phyloP scores from a whole-genome alignment of 139 green algal species.

The Tetraselmis striata region DNA sequence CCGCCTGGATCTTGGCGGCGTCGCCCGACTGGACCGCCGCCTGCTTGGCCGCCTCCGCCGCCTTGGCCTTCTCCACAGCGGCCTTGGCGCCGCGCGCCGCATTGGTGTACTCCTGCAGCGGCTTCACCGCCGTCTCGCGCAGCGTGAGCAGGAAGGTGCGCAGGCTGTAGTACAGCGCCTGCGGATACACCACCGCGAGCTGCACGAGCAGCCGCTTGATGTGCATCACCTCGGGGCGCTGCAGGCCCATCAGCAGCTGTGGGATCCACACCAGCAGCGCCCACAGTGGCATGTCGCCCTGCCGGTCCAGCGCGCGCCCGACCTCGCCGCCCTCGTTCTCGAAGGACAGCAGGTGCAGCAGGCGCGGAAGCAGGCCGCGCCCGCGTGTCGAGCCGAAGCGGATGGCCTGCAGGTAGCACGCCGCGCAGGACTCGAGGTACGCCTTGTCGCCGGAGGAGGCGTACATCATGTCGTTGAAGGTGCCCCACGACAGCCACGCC shows the following conservation, averaged over 20 bases:
- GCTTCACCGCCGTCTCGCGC: conserved; percentile 53
- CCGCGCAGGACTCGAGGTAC: conserved; percentile 80
- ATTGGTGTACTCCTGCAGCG: conserved; percentile 28
- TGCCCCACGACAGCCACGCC: conserved; percentile 87
- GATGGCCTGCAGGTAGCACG: conserved; percentile 67
- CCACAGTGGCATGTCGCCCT: conserved; percentile 62
- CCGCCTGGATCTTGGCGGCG: neutral
- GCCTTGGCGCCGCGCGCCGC: conserved; percentile 9
- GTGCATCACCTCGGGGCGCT: conserved; percentile 62
- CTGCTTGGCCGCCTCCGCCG: neutral
- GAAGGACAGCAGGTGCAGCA: conserved; percentile 85
- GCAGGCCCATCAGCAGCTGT: conserved; percentile 82
- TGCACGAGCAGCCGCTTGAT: conserved; percentile 57
- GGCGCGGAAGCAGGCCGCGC: conserved; percentile 62
- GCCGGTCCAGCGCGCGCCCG: neutral
- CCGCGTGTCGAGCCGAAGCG: conserved; percentile 11
- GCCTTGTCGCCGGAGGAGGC: neutral
- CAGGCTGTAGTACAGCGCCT: conserved; percentile 88
- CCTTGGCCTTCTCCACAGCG: conserved; percentile 15
- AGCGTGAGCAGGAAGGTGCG: conserved; percentile 72
- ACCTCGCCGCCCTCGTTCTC: conserved; percentile 53
- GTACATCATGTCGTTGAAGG: conserved; percentile 75
- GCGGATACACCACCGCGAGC: conserved; percentile 45
- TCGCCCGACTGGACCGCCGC: neutral
- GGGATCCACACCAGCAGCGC: conserved; percentile 90